Conservation (phyloP, 2,329 filamentous ascomycete genomes). For the Penicillium sp. region DNA sequence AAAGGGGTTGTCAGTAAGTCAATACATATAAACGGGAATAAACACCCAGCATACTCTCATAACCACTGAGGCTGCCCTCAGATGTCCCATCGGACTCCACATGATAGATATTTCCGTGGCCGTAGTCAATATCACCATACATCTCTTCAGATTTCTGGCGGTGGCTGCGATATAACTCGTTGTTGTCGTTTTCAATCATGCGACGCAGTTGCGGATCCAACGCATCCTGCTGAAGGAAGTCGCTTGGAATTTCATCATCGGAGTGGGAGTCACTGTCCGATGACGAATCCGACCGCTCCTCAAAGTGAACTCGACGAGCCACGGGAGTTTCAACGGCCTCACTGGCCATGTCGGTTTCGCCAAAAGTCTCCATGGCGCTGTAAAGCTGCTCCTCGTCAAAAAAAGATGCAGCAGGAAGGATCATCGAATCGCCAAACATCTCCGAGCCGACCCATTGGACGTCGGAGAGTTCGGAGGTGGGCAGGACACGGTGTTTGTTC, state of each 20-base stretch:
- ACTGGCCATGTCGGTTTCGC: constrained; percentile 42
- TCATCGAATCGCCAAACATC: constrained; percentile 47
- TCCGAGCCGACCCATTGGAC: constrained; percentile 59
- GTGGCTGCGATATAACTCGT: constrained; percentile 31
- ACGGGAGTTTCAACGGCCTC: constrained; percentile 48
- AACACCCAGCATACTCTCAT: constrained; percentile 58
- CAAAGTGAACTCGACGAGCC: constrained; percentile 73
- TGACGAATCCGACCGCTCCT: constrained; percentile 62
- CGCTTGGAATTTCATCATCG: constrained; percentile 71
- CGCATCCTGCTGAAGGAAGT: constrained; percentile 75
- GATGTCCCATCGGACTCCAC: constrained; percentile 48
- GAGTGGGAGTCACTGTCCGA: constrained; percentile 60
- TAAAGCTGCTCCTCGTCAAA: constrained; percentile 50
- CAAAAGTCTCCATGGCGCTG: constrained; percentile 43
- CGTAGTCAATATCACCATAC: constrained; percentile 45
- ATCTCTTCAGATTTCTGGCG: constrained; percentile 45
- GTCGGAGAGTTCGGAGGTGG: constrained; percentile 30
- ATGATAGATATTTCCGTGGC: constrained; percentile 48
- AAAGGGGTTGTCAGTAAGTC: constrained; percentile 50
- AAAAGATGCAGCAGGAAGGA: constrained; percentile 47
- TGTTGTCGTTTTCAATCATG: constrained; percentile 69
- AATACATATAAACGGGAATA: constrained; percentile 27
- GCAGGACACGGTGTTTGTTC: constrained; percentile 37
- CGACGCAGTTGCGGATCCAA: constrained; percentile 73
- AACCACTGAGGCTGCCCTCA: constrained; percentile 54